Conservation (phyloP, 805 yeast species). For the Starmerella sirachaensis region DNA sequence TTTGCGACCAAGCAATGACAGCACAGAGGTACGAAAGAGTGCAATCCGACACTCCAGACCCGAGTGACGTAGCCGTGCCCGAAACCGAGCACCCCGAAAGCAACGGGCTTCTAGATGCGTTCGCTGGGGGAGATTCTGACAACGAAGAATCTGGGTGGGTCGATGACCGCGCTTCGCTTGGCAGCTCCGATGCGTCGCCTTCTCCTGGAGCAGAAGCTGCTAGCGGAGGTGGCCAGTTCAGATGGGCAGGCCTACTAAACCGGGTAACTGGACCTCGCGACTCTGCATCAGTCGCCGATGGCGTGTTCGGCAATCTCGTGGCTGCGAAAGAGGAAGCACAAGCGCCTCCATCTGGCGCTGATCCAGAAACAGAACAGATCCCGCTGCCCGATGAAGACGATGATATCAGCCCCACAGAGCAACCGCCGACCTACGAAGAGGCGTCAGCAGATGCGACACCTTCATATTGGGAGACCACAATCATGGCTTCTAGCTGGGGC, state of each 20-base stretch:
- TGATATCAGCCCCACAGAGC: conserved; percentile 35
- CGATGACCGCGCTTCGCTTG: conserved; percentile 9
- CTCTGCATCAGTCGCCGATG: conserved; percentile 41
- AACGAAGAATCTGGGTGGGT: conserved; percentile 12
- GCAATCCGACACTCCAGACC: no score
- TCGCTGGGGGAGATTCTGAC: conserved; percentile 17
- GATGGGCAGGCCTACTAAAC: conserved; percentile 12
- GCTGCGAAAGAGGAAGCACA: conserved; percentile 72
- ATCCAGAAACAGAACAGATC: conserved; percentile 15
- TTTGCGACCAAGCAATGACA: no score
- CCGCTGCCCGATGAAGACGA: conserved; percentile 20
- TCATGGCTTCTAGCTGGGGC: conserved; percentile 57
- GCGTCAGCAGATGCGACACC: conserved; percentile 92
- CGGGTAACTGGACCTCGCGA: conserved; percentile 3
- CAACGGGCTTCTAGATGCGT: conserved; percentile 20
- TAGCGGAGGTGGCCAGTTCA: conserved; percentile 1
- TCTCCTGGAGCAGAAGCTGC: background rate
- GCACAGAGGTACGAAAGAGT: no score
- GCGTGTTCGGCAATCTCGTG: conserved; percentile 81
- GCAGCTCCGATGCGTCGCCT: background rate
- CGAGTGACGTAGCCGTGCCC: background rate
- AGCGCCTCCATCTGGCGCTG: conserved; percentile 13
- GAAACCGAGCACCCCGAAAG: background rate
- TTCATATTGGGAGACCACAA: conserved; percentile 90
- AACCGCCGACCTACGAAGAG: conserved; percentile 83